Evolutionary conservation across 1,284 basidiomycete genomes (phyloP), one percentile per base, ranked within the genome.

Genomic region (Bjerkandera adusta): DNA sequence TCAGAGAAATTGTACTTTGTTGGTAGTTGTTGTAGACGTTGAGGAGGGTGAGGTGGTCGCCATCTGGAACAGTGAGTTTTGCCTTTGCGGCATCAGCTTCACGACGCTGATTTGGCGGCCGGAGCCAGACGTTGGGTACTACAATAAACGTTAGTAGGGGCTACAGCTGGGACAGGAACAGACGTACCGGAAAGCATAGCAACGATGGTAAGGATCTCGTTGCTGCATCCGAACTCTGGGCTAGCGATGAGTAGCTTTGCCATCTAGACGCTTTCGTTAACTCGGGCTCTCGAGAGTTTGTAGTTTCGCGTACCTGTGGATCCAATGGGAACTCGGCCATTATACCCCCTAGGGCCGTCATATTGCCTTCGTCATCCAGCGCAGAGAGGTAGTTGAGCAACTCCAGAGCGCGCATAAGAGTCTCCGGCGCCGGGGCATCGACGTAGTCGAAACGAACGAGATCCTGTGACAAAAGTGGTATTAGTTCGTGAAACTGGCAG

Each of bases 311-410:
- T 54, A 85, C 87, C 73, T 98, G 96, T 25, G 97, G 96, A 64
- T 99, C 97, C 22, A 99, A 77, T 12, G 96, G 96, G 71, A 99
- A 97, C 56, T 98, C 95, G 10, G 96, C 96, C 96, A 99, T 98
- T 51, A 95, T 89, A 37, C 72, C 73, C 11, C 97, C 96, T 2
- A 98, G 70, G 0, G 85, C 69, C 1, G 96, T 99, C 46, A 99
- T 68, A 52, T 92, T 85, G 13, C 97, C 96, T 4, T 97, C 92
- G 58, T 99, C 94, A 62, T 99, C 93, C 51, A 99, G 75, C 0
- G 95, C 96, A 3, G 85, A 83, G 22, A 99, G 77, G 68, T 89
- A 97, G 63, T 98, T 97, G 45, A 99, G 75, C 46, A 98, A 69
- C 68, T 99, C 97, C 43, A 99, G 72, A 3, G 96, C 97, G 49